A percentile compares a stretch with the other conserved stretches of the same genome.
phyloP scores from a whole-genome alignment of 768 basidiomycete species.

The Calocera viscosa region DNA sequence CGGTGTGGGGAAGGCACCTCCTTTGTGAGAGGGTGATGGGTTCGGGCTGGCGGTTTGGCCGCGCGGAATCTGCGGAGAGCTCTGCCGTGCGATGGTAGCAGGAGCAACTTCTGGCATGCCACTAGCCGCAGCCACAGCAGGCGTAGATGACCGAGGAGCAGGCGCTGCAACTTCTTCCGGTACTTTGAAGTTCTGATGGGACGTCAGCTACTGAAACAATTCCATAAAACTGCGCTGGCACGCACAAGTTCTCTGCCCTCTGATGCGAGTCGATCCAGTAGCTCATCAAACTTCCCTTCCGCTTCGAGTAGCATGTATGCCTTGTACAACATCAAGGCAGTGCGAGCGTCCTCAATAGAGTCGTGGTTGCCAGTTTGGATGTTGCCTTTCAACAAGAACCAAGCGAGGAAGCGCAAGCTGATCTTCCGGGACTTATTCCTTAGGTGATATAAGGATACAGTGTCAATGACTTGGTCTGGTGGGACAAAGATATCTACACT shows the following conservation, averaged over 20 bases:
- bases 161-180: neutral
- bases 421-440: constrained; percentile 70
- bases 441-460: constrained; percentile 90
- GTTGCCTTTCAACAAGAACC: constrained; percentile 82
- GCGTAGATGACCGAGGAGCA: neutral
- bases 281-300: constrained; percentile 66
- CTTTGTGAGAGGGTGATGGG: neutral
- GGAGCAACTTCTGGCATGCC: neutral
- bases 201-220: neutral
- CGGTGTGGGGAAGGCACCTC: neutral
- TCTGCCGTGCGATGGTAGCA: neutral
- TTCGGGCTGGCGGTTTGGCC: neutral
- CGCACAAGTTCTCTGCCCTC: constrained; percentile 30
- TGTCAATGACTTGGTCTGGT: constrained; percentile 90
- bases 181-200: neutral
- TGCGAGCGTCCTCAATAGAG: constrained; percentile 93
- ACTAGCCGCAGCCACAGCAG: neutral
- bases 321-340: constrained; percentile 74
- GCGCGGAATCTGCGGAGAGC: neutral
- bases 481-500: constrained; percentile 89
- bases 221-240: neutral
- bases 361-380: constrained; percentile 94
- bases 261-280: constrained; percentile 50
- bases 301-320: constrained; percentile 66
- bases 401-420: constrained; percentile 83